Evolutionary conservation across 352 stramenopile genomes (phyloP).

Genomic region (Phytophthora colocasiae): DNA sequence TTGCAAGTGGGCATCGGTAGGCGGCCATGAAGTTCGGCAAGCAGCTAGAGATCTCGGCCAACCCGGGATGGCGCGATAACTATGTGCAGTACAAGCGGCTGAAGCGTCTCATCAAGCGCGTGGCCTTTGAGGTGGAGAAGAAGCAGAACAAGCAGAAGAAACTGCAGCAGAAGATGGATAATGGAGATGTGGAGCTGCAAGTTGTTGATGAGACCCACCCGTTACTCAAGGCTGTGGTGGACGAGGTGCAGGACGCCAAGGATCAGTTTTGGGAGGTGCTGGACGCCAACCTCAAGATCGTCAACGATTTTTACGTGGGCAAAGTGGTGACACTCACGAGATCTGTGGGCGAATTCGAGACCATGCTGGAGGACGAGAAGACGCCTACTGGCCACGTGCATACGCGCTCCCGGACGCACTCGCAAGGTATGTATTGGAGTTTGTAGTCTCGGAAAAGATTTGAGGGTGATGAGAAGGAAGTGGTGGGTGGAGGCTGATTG

Average conservation of each 20-base stretch:
- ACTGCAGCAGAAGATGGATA: slow-evolving; percentile 56
- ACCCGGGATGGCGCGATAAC: slow-evolving; percentile 89
- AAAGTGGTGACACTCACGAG: slow-evolving; percentile 76
- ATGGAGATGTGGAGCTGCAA: slow-evolving; percentile 36
- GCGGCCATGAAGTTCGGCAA: slow-evolving; percentile 94
- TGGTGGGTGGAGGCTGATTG: not conserved
- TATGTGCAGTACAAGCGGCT: slow-evolving; percentile 94
- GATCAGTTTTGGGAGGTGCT: slow-evolving; percentile 87
- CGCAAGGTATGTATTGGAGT: slow-evolving; percentile 44
- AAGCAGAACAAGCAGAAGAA: slow-evolving; percentile 78
- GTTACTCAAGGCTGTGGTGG: slow-evolving; percentile 52
- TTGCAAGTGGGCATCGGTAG: not conserved
- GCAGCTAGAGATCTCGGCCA: slow-evolving; percentile 91
- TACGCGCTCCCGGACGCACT: slow-evolving; percentile 61
- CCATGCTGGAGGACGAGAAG: slow-evolving; percentile 68
- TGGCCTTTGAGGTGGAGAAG: slow-evolving; percentile 90
- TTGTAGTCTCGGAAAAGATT: not conserved
- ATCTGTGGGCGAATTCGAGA: slow-evolving; percentile 80
- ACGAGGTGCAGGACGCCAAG: slow-evolving; percentile 79
- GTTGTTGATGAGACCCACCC: slow-evolving; percentile 73
- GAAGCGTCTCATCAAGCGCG: slow-evolving; percentile 92
- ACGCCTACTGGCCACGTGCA: slow-evolving; percentile 82
- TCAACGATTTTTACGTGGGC: slow-evolving; percentile 87
- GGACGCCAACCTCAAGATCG: slow-evolving; percentile 80
- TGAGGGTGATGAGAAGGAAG: slow-evolving; percentile 3